phyloP scores from a whole-genome alignment of 352 stramenopile genomes.

The Blastocystis sp. region DNA sequence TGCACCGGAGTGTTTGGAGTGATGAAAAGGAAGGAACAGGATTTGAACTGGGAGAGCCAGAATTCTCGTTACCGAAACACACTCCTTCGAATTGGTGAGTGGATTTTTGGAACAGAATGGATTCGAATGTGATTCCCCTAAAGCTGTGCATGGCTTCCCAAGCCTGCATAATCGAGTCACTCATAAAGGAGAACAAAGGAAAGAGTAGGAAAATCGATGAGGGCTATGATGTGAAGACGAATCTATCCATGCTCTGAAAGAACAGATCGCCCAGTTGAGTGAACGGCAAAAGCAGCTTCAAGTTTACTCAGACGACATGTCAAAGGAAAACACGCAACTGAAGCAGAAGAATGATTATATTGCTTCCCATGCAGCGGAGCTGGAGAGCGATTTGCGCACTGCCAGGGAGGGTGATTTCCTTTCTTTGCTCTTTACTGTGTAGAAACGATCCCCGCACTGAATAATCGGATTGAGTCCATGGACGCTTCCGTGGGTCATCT shows the following conservation, averaged over 20 bases:
- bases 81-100: not conserved
- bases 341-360: not conserved
- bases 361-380: not conserved
- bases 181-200: slow-evolving; percentile 16
- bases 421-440: too few species aligned
- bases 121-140: slow-evolving; percentile 11
- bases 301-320: not conserved
- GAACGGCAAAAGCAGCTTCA: slow-evolving; percentile 22
- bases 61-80: not conserved
- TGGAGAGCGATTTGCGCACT: slow-evolving; percentile 28
- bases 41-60: not conserved
- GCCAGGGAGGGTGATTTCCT: not conserved
- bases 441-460: slow-evolving; percentile 25
- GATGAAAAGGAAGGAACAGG: too few species aligned
- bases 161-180: slow-evolving; percentile 32
- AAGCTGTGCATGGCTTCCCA: slow-evolving; percentile 37
- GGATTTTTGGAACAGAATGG: not conserved
- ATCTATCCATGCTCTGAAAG: slow-evolving; percentile 6
- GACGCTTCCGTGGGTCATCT: slow-evolving; percentile 8
- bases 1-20: not conserved
- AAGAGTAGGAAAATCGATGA: slow-evolving; percentile 1
- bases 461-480: not conserved
- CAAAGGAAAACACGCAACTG: slow-evolving; percentile 4
- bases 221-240: not conserved
- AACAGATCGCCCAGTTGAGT: slow-evolving; percentile 2